Evolutionary conservation across 2,329 filamentous ascomycete genomes (phyloP), one percentile per base, ranked within the genome.

Genomic region (Plenodomus lindquistii): DNA sequence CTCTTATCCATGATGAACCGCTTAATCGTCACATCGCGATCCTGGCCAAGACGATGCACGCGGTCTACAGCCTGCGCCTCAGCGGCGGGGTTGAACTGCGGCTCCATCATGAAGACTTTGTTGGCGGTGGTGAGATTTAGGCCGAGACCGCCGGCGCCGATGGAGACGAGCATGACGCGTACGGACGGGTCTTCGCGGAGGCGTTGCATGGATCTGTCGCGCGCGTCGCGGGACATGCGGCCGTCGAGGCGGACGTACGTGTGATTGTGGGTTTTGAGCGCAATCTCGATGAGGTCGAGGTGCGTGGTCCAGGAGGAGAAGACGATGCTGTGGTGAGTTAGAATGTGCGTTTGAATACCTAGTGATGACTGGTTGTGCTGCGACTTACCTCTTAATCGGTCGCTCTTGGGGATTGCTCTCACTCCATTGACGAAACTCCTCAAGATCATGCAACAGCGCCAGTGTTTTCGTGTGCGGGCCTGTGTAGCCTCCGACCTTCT

Each of bases 231-330:
- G 0, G 82, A 79, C 91, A 97, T 96, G 54, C 85, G 89, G 42
- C 94, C 94, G 62, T 97, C 94, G 2, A 99, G 85, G n/a, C 94
- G 88, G 4, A 85, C 84, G 66, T 85, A 92, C 0, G 39, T 77
- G 69, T 95, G 89, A 9, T 80, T 78, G 10, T 81, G 81, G 41
- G 83, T 79, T 22, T 84, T 79, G 13, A 97, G 80, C 0, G 92
- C 93, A 41, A 90, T 80, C 66, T 94, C 85, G 59, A 99, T 96
- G 17, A 99, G 82, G 69, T 97, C 92, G 15, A 99, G 83, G 67
- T 97, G 92, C 0, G 88, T 87, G 0, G 94, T 97, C 92, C 94
- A 97, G n/a, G 86, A 87, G 0, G 91, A 96, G 73, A 97, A 97
- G 6, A 99, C 85, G 13, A 99, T 91, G 20, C 90, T 76, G 52